Evolutionary conservation across 2,329 filamentous ascomycete genomes (phyloP).

Genomic region (Nemania sp.): DNA sequence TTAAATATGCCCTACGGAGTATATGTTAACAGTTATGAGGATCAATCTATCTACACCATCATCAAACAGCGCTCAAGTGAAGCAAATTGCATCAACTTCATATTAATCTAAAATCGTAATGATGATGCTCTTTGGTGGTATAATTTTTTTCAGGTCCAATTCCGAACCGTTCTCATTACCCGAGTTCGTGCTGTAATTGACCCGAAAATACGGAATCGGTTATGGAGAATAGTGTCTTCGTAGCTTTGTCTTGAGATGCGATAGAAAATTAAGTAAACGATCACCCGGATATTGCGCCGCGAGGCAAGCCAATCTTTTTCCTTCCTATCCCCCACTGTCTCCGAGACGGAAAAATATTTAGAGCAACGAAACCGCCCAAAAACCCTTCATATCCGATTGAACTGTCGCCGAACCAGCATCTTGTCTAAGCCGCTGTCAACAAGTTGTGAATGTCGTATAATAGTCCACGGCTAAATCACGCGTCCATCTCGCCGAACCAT

Average conservation of each 20-base stretch:
- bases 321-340: slow-evolving; percentile 26
- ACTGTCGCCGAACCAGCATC: slow-evolving; percentile 36
- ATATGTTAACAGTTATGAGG: background rate
- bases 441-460: background rate
- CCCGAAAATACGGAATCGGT: slow-evolving; percentile 12
- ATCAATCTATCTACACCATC: background rate
- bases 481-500: background rate
- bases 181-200: too few relatives aligned
- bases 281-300: slow-evolving; percentile 37
- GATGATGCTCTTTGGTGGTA: too few relatives aligned
- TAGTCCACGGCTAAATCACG: background rate
- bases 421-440: slow-evolving; percentile 11
- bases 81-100: background rate
- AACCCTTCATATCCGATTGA: slow-evolving; percentile 31
- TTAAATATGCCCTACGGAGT: background rate
- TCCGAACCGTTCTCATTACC: too few relatives aligned
- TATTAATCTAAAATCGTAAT: slow-evolving; percentile 16
- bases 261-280: slow-evolving; percentile 31
- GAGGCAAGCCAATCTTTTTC: slow-evolving; percentile 44
- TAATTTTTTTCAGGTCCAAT: too few relatives aligned
- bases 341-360: slow-evolving; percentile 17
- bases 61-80: background rate
- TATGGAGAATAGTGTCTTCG: slow-evolving; percentile 12
- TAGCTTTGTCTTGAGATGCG: slow-evolving; percentile 18
- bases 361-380: slow-evolving; percentile 10